A percentile compares a stretch with the other conserved stretches of the same genome.
phyloP scores from a whole-genome alignment of 2,329 filamentous ascomycete species.

The Colletotrichum lini region DNA sequence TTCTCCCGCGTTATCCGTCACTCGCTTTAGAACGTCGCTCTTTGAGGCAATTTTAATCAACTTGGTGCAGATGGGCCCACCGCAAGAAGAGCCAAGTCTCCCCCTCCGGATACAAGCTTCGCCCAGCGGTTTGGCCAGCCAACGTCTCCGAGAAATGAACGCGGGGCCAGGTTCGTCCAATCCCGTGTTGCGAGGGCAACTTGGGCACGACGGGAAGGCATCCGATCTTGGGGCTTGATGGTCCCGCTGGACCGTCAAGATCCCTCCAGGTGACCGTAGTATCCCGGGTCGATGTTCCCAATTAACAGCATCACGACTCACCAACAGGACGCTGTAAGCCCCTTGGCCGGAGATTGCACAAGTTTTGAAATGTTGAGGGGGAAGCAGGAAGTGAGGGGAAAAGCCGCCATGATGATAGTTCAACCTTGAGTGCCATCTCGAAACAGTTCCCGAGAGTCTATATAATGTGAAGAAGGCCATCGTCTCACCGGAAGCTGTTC shows the following conservation, averaged over 20 bases:
- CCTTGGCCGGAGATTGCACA: constrained; percentile 23
- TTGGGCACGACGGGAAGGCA: constrained; percentile 26
- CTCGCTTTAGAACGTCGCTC: not conserved
- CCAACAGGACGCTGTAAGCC: not conserved
- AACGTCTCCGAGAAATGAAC: not conserved
- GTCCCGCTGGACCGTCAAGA: not conserved
- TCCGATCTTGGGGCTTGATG: constrained; percentile 10
- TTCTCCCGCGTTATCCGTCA: not conserved
- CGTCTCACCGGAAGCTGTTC: not conserved
- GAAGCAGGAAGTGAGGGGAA: constrained; percentile 9
- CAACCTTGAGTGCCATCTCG: constrained; percentile 6
- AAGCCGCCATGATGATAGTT: constrained; percentile 27
- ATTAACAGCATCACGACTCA: constrained; percentile 21
- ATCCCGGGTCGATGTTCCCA: constrained; percentile 23
- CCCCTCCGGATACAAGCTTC: constrained; percentile 11
- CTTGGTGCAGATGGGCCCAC: not conserved
- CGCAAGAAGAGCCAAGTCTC: constrained; percentile 4
- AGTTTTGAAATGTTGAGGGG: not conserved
- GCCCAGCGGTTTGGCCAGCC: constrained; percentile 14
- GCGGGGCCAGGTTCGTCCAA: constrained; percentile 30
- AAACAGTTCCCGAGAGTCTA: constrained; percentile 37
- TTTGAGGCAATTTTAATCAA: constrained; percentile 12
- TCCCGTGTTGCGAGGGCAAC: not conserved
- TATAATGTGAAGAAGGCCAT: constrained; percentile 27
- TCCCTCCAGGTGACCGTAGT: not conserved